These are phyloP conservation scores for Fraxinus paxiana DNA, from an alignment of 305 asterid genomes.

Conservation along the genomic window DNA sequence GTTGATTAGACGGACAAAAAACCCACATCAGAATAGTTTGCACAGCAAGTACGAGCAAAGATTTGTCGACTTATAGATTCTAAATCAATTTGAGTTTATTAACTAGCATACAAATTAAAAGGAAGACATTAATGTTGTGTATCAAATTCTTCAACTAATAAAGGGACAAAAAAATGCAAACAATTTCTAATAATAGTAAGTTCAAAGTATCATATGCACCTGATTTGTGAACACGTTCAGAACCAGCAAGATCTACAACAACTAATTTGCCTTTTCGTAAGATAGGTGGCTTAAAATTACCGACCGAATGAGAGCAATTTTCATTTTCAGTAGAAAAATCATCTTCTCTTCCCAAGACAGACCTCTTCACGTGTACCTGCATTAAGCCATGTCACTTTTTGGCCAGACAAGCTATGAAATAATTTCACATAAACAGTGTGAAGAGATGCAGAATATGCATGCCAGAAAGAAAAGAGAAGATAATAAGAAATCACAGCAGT, in stretches of 20 bases:
- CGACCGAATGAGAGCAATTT: constrained; percentile 45
- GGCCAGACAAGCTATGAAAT: neutral
- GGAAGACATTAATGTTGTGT: neutral
- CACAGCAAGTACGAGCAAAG: neutral
- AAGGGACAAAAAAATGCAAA: neutral
- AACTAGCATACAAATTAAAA: neutral
- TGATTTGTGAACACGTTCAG: constrained; percentile 93
- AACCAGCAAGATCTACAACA: constrained; percentile 99
- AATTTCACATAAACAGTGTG: neutral
- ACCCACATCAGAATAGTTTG: neutral
- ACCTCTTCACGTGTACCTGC: constrained; percentile 89
- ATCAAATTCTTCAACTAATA: constrained; percentile 15
- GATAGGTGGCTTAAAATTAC: constrained; percentile 69
- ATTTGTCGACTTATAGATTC: constrained; percentile 1
- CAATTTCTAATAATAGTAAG: constrained; percentile 16
- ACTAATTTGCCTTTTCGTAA: constrained; percentile 86
- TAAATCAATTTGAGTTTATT: neutral
- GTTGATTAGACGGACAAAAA: neutral
- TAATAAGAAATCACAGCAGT: neutral
- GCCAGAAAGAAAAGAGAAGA: neutral
- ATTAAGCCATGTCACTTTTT: constrained; percentile 25
- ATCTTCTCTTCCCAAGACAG: constrained; percentile 50
- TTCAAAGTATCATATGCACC: constrained; percentile 41
- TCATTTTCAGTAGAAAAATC: constrained; percentile 55
- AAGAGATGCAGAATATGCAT: constrained; percentile 2